Conservation (phyloP, 176 grass and related monocot species). For the Oryza australiensis region DNA sequence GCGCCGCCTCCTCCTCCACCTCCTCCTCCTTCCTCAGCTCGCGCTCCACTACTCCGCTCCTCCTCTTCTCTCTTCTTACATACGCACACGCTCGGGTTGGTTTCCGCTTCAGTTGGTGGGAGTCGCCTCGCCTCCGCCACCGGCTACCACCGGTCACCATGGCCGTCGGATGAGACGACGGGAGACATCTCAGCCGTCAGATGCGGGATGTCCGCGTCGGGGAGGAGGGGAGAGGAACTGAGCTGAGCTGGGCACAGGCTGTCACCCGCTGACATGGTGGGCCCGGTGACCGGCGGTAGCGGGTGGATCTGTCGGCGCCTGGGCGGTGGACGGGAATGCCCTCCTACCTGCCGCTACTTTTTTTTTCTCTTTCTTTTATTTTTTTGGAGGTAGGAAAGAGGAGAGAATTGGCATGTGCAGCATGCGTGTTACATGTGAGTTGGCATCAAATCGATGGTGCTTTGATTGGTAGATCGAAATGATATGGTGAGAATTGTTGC, state of each 20-base stretch:
- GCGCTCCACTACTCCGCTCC: not conserved
- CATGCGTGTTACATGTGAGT: slow-evolving; percentile 48
- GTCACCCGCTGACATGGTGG: slow-evolving; percentile 4
- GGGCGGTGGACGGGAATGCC: slow-evolving; percentile 38
- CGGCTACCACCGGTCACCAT: slow-evolving; percentile 29
- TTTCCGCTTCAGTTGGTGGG: slow-evolving; percentile 30
- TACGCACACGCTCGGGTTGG: slow-evolving; percentile 12
- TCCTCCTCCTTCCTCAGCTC: not conserved
- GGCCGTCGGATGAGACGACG: not conserved
- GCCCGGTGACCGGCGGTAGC: slow-evolving; percentile 31
- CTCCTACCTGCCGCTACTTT: slow-evolving; percentile 35
- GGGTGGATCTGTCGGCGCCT: slow-evolving; percentile 48
- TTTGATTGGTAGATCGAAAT: slow-evolving; percentile 11
- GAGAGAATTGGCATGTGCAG: slow-evolving; percentile 45
- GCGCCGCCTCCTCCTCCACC: not conserved
- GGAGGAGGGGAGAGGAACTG: not conserved
- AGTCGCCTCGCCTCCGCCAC: slow-evolving; percentile 15
- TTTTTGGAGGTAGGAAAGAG: not conserved
- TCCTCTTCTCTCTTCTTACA: not conserved
- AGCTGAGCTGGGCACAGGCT: slow-evolving; percentile 40
- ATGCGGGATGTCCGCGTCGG: slow-evolving; percentile 25
- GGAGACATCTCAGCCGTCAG: rapidly evolving
- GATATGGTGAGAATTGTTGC: not conserved
- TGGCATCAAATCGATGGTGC: slow-evolving; percentile 26
- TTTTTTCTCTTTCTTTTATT: not conserved